A percentile compares a stretch with the other conserved stretches of the same genome.
Conservation (phyloP, 2,329 filamentous ascomycete species). For the Aspergillus fructus region DNA sequence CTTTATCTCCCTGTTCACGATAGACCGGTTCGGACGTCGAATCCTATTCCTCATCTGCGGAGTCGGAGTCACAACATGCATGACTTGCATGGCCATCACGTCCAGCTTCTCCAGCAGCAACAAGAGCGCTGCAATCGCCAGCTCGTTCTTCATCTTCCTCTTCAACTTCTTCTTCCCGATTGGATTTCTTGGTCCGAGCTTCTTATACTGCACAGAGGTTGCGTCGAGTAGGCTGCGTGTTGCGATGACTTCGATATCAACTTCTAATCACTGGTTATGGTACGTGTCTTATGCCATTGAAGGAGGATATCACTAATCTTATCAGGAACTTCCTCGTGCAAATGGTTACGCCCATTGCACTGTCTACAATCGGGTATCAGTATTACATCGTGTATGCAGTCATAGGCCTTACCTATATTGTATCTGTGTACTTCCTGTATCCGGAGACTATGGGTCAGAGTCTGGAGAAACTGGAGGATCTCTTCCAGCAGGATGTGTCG, state of each 20-base stretch:
- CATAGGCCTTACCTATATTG: slow-evolving; percentile 12
- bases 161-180: slow-evolving; percentile 10
- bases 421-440: slow-evolving; percentile 17
- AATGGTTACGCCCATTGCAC: slow-evolving; percentile 8
- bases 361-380: slow-evolving; percentile 2
- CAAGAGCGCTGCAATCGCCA: background rate
- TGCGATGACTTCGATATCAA: background rate
- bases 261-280: slow-evolving; percentile 11
- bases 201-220: slow-evolving; percentile 11
- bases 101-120: slow-evolving; percentile 3
- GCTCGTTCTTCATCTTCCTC: slow-evolving; percentile 6
- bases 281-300: background rate
- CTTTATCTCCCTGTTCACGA: slow-evolving; percentile 9
- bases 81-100: slow-evolving; percentile 13
- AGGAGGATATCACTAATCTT: background rate
- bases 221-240: background rate
- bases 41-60: slow-evolving; percentile 11
- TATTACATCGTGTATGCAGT: slow-evolving; percentile 14
- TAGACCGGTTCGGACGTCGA: slow-evolving; percentile 14
- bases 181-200: slow-evolving; percentile 4
- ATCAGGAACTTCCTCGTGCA: slow-evolving; percentile 7
- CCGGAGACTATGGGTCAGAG: slow-evolving; percentile 7
- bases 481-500: background rate
- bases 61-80: slow-evolving; percentile 9
- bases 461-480: background rate